Evolutionary conservation across 169 alveolate species (phyloP), one percentile per base, ranked within the genome.

Genomic region (Blepharisma undulans): DNA sequence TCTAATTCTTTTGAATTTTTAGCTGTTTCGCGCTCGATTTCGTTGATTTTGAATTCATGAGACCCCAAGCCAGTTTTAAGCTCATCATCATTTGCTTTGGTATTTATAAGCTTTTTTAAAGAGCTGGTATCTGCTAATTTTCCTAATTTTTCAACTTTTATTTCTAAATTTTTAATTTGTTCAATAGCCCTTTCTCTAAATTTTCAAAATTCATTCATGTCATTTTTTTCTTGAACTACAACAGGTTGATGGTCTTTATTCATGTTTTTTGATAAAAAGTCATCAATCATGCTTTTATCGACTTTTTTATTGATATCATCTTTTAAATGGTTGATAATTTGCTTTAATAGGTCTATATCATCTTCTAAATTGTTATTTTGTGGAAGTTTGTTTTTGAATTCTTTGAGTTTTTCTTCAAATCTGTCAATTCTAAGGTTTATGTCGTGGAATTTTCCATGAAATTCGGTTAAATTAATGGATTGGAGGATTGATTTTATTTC

Each of bases 181-280:
- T 84, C 89, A n/a, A 84, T 48, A 7, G n/a, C 34, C n/a, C 34
- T 84, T 34, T 84, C 89, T 25, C 89, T 22, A 76, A 84, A 84
- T n/a, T 84, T 84, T 33, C 89, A 84, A 21, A 84, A 61, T 8
- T 84, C 89, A 36, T 84, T 84, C 22, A 84, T n/a, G 14, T 84
- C 89, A 48, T 3, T 21, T 21, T 82, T 32, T 36, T 22, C 29
- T 34, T 82, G 89, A 60, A 36, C 89, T 4, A 25, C 36, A 29
- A 18, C 36, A 29, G 48, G 48, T 8, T 8, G 29, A 21, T 21
- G 29, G 29, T 82, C 29, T 32, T 78, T 78, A 78, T 27, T 25
- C 29, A 22, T 78, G 18, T 78, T 78, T 72, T 72, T 72, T 6
- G 80, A 0, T 25, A 29, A 33, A 21, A 79, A n/a, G 7, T 79